Conservation (phyloP, 495 filamentous ascomycete species). For the Friedmanniomyces endolithicus region DNA sequence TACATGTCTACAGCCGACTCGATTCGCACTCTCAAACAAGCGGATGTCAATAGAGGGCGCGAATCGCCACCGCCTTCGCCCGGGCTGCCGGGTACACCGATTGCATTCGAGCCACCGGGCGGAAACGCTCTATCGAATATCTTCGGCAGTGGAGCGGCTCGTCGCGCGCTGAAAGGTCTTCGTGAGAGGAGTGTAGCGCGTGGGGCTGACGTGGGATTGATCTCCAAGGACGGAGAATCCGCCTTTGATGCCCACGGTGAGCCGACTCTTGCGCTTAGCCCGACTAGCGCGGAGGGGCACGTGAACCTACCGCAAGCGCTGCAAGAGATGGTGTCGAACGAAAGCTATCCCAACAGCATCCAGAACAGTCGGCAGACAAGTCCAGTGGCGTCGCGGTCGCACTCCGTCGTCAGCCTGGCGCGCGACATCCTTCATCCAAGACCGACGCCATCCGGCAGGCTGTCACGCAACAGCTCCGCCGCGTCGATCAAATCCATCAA, state of each 20-base stretch:
- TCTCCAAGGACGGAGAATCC: slow-evolving; percentile 37
- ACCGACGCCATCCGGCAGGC: background rate
- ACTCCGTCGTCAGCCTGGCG: slow-evolving; percentile 9
- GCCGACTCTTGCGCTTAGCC: slow-evolving; percentile 32
- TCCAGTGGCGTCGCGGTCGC: slow-evolving; percentile 16
- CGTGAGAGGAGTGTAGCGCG: slow-evolving; percentile 33
- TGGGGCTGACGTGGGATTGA: slow-evolving; percentile 35
- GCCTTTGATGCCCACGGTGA: slow-evolving; percentile 26
- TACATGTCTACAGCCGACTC: slow-evolving; percentile 52
- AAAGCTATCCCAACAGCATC: slow-evolving; percentile 5
- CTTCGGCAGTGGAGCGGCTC: slow-evolving; percentile 41
- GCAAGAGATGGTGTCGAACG: slow-evolving; percentile 16
- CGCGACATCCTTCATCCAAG: slow-evolving; percentile 4
- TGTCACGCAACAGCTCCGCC: slow-evolving; percentile 15
- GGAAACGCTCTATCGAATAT: slow-evolving; percentile 42
- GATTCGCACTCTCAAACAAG: slow-evolving; percentile 38
- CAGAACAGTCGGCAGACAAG: slow-evolving; percentile 13
- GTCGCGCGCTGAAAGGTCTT: slow-evolving; percentile 38
- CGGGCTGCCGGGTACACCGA: slow-evolving; percentile 35
- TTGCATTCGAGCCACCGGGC: slow-evolving; percentile 38
- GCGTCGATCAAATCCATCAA: slow-evolving; percentile 11
- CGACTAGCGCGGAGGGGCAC: slow-evolving; percentile 26
- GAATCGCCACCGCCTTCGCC: slow-evolving; percentile 28
- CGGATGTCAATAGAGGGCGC: slow-evolving; percentile 14
- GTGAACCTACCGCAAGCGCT: slow-evolving; percentile 28